A percentile compares a stretch with the other conserved stretches of the same genome.
These are phyloP conservation scores for Psophocarpus tetragonolobus DNA, from an alignment of 306 rosid species.

Conservation along the genomic window DNA sequence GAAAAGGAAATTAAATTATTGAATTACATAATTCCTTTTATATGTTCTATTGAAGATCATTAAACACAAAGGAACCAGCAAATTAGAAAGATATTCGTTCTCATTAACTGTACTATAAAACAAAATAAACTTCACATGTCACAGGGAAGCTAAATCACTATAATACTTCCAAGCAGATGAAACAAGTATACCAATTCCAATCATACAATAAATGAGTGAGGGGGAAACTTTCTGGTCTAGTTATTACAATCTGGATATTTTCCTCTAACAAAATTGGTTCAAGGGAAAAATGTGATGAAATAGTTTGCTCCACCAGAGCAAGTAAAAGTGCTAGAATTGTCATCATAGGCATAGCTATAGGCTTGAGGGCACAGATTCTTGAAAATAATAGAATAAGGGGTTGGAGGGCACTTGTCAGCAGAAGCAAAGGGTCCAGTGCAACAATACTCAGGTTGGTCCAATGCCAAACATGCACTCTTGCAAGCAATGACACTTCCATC, in stretches of 20 bases:
- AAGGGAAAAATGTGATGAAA: slow-evolving; percentile 42
- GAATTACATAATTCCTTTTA: too few relatives aligned
- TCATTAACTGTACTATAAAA: too few relatives aligned
- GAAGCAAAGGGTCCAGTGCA: slow-evolving; percentile 23
- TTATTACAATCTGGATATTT: not conserved
- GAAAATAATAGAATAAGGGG: slow-evolving; percentile 30
- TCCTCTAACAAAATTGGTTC: not conserved
- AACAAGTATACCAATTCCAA: not conserved
- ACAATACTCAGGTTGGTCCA: slow-evolving; percentile 35
- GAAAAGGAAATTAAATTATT: too few relatives aligned
- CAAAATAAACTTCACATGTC: too few relatives aligned
- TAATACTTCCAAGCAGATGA: not conserved
- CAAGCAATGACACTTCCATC: slow-evolving; percentile 45
- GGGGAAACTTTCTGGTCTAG: not conserved
- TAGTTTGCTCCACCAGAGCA: slow-evolving; percentile 41
- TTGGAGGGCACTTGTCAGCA: slow-evolving; percentile 35
- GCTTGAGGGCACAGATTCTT: slow-evolving; percentile 45
- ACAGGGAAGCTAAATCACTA: too few relatives aligned
- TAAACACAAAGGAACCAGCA: too few relatives aligned
- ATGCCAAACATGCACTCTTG: slow-evolving; percentile 48
- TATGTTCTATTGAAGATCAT: too few relatives aligned
- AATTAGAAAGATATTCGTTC: too few relatives aligned
- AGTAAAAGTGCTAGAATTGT: slow-evolving; percentile 41
- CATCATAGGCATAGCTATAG: slow-evolving; percentile 52
- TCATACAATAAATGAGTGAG: not conserved